phyloP scores from a whole-genome alignment of 768 basidiomycete genomes.

The Termitomyces heimii region DNA sequence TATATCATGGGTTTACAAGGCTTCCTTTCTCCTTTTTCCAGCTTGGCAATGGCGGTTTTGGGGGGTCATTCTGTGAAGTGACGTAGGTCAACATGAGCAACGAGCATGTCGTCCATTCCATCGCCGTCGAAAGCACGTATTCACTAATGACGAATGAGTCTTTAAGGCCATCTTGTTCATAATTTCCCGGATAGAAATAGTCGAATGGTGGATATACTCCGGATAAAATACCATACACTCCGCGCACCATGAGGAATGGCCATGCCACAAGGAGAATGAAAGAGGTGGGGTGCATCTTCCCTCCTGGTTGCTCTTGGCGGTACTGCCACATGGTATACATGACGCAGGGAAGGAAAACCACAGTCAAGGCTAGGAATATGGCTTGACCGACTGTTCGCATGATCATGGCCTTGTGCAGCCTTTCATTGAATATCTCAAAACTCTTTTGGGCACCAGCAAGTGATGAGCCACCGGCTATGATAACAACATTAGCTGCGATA shows the following conservation, averaged over 20 bases:
- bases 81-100: constrained; percentile 15
- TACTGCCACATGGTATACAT: constrained; percentile 20
- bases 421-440: constrained; percentile 3
- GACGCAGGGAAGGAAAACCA: constrained; percentile 19
- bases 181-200: constrained; percentile 20
- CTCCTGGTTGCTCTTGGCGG: constrained; percentile 9
- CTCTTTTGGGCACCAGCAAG: constrained; percentile 20
- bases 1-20: not conserved
- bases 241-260: constrained; percentile 27
- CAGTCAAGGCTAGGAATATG: constrained; percentile 26
- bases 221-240: constrained; percentile 25
- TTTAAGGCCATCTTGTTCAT: constrained; percentile 15
- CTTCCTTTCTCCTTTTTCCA: not conserved
- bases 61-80: constrained; percentile 17
- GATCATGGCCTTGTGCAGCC: constrained; percentile 19
- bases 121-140: constrained; percentile 20
- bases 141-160: constrained; percentile 20
- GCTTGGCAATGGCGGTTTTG: constrained; percentile 1
- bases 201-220: constrained; percentile 19
- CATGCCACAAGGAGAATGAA: constrained; percentile 21
- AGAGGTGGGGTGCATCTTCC: constrained; percentile 22
- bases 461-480: constrained; percentile 26
- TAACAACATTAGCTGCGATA: constrained; percentile 25
- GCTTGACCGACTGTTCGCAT: constrained; percentile 25
- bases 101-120: constrained; percentile 21